phyloP scores from a whole-genome alignment of 2,329 filamentous ascomycete species.

The Penicillium glabrum region DNA sequence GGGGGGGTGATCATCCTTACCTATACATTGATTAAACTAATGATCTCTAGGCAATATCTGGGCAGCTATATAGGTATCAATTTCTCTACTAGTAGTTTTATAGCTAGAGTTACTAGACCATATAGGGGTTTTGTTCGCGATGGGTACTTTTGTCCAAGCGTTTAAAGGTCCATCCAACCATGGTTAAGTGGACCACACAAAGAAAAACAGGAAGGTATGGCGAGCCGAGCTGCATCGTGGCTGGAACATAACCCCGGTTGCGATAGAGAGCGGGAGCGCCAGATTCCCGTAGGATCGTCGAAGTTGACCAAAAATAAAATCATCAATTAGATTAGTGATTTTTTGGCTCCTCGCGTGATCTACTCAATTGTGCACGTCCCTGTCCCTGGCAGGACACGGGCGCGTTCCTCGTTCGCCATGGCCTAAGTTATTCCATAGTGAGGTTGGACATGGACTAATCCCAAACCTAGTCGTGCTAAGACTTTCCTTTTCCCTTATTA shows the following conservation, averaged over 20 bases:
- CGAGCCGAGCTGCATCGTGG: conserved; percentile 13
- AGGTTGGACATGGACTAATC: not conserved
- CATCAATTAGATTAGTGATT: conserved; percentile 4
- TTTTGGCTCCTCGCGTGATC: conserved; percentile 17
- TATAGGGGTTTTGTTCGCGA: not conserved
- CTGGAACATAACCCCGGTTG: conserved; percentile 12
- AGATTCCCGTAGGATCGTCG: conserved; percentile 8
- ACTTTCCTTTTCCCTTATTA: not conserved
- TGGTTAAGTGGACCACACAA: not conserved
- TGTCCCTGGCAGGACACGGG: conserved; percentile 19
- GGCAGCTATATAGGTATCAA: not conserved
- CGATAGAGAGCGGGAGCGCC: conserved; percentile 11
- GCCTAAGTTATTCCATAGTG: not conserved
- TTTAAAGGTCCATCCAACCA: not conserved
- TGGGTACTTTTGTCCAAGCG: not conserved
- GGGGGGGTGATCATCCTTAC: not conserved
- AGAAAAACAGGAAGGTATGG: conserved; percentile 17
- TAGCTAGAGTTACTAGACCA: not conserved
- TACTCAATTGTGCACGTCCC: conserved; percentile 18
- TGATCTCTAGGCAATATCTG: not conserved
- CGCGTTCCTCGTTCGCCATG: not conserved
- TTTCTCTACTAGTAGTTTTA: not conserved
- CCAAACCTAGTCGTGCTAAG: not conserved
- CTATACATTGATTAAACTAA: not conserved
- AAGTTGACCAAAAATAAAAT: not conserved